Base-by-base conservation (phyloP, 140 eudicot genomes). In the Cichorium intybus region DNA sequence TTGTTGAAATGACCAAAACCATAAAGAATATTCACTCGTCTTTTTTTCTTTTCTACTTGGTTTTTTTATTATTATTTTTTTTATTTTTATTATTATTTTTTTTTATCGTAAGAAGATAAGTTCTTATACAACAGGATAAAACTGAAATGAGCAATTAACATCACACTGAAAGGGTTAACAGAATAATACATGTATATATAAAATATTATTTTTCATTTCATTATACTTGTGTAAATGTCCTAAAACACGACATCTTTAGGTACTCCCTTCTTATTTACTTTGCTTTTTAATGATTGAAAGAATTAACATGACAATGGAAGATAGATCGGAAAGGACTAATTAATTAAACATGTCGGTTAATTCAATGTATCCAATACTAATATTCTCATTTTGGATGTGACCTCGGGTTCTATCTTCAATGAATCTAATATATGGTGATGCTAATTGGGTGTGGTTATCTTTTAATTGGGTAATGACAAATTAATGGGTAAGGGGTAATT, bases 401-500 rank as follows among this genome's bases (percentile, higher is more conserved):
- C 62, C 66, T 48, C 29, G 20, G 16, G 33, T 60, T 71, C 18
- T 37, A 50, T 39, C 55, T 71, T 56, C 72, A 63, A 55, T 43
- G 72, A 73, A 63, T 23, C 71, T 10, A 69, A 57, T 69, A 4
- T 31, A 21, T 57, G 50, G 24, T 57, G 34, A 66, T 56, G 46
- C 47, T 46, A 47, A 46, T 64, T 56, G 21, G 27, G 56, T 56
- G 43, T 16, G 57, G 49, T 69, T 68, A 56, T 46, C 74, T 31
- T 17, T 22, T 31, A 56, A 46, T 45, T 22, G 68, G 22, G 18
- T 17, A 56, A 73, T 57, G 79, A 56, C 45, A 56, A 34, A 48
- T 46, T 56, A 73, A 18, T 34, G 60, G 60, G 72, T 65, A 56
- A 65, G 23, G 78, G 50, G 35, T 73, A 56, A 56, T 73, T 52